These are phyloP conservation scores for Fusarium sp. DNA, from an alignment of 2,329 filamentous ascomycete species.

Conservation along the genomic window DNA sequence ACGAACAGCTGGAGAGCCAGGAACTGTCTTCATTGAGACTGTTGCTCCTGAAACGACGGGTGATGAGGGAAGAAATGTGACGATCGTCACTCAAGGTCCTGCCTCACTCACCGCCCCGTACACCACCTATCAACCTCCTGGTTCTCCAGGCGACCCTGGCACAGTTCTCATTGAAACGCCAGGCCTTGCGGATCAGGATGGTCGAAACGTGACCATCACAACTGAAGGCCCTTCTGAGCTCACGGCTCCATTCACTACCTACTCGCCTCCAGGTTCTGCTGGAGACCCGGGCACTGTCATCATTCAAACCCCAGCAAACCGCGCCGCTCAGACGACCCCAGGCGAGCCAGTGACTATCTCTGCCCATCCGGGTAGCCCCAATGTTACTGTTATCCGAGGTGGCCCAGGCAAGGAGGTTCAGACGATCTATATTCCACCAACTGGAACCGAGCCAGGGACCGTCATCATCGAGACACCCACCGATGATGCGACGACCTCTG, in stretches of 20 bases:
- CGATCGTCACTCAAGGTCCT: slow-evolving; percentile 24
- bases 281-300: slow-evolving; percentile 22
- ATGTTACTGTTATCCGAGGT: slow-evolving; percentile 20
- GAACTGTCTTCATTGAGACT: slow-evolving; percentile 34
- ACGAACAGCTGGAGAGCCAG: slow-evolving; percentile 22
- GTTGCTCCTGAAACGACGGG: slow-evolving; percentile 8
- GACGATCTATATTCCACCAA: slow-evolving; percentile 13
- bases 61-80: slow-evolving; percentile 20
- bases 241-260: slow-evolving; percentile 8
- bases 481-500: not conserved
- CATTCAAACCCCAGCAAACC: slow-evolving; percentile 8
- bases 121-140: slow-evolving; percentile 32
- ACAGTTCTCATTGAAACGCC: slow-evolving; percentile 35
- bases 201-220: slow-evolving; percentile 5
- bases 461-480: slow-evolving; percentile 22
- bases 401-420: slow-evolving; percentile 11
- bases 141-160: slow-evolving; percentile 28
- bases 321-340: not conserved
- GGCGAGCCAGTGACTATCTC: slow-evolving; percentile 6
- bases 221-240: not conserved
- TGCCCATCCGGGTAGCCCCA: slow-evolving; percentile 9
- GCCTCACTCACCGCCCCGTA: slow-evolving; percentile 19
- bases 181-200: not conserved
- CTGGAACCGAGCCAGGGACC: slow-evolving; percentile 19
- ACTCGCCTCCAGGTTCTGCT: slow-evolving; percentile 1